phyloP scores from a whole-genome alignment of 2,329 filamentous ascomycete species.

The Phialophora expanda region DNA sequence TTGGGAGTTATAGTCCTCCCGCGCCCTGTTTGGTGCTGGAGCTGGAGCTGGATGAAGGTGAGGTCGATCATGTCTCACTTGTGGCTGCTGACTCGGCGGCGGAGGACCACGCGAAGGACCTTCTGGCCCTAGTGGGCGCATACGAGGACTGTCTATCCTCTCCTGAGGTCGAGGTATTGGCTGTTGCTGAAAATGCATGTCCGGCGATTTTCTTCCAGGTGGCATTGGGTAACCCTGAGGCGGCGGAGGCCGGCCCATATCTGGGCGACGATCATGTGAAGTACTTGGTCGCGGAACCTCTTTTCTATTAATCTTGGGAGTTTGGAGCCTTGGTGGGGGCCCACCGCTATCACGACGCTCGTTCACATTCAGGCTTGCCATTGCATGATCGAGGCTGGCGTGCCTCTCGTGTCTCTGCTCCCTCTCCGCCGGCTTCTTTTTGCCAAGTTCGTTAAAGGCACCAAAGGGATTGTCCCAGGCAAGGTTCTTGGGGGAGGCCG shows the following conservation, averaged over 20 bases:
- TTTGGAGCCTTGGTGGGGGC: constrained; percentile 26
- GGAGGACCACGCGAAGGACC: constrained; percentile 21
- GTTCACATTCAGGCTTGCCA: constrained; percentile 21
- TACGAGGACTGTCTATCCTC: constrained; percentile 20
- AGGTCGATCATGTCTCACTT: constrained; percentile 15
- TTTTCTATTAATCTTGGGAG: constrained; percentile 32
- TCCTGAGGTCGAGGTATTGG: constrained; percentile 14
- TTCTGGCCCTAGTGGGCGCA: constrained; percentile 14
- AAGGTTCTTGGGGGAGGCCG: constrained; percentile 47
- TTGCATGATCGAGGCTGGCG: constrained; percentile 38
- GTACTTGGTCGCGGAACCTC: constrained; percentile 27
- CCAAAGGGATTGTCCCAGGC: constrained; percentile 59
- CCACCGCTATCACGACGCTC: constrained; percentile 20
- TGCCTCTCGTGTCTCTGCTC: constrained; percentile 40
- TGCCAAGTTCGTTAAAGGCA: constrained; percentile 45
- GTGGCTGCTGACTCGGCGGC: constrained; percentile 1
- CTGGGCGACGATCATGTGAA: constrained; percentile 26
- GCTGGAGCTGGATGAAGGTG: constrained; percentile 4
- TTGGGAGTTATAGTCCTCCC: constrained; percentile 17
- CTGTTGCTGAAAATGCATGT: constrained; percentile 19
- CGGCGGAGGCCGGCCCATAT: constrained; percentile 12
- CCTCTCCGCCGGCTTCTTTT: constrained; percentile 44
- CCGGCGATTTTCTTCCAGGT: constrained; percentile 12
- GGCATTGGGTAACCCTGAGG: constrained; percentile 18
- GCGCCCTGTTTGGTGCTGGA: constrained; percentile 8